Percentiles rank a stretch among this genome's conserved stretches.
These are phyloP conservation scores for Urostyla sp. DNA, from an alignment of 73 alveolate genomes.

Conservation along the genomic window DNA sequence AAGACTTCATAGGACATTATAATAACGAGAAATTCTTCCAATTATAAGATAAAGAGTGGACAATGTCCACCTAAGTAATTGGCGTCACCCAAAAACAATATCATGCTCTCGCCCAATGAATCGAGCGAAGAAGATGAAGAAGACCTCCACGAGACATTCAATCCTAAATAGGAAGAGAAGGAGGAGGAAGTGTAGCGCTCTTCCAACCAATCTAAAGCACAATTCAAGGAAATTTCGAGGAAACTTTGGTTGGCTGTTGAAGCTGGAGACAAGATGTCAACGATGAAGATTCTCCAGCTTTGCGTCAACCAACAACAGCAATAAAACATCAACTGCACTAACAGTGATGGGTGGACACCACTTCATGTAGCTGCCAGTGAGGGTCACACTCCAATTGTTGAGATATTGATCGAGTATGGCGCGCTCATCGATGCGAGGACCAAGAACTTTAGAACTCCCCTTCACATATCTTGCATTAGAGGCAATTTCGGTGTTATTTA, in stretches of 20 bases:
- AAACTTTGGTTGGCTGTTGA: slow-evolving; percentile 53
- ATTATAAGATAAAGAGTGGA: slow-evolving; percentile 14
- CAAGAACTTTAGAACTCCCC: slow-evolving; percentile 60
- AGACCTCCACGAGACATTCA: neutral
- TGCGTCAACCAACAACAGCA: neutral
- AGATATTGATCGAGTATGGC: slow-evolving; percentile 50
- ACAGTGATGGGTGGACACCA: slow-evolving; percentile 59
- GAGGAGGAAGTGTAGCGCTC: slow-evolving; percentile 14
- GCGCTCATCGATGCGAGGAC: slow-evolving; percentile 51
- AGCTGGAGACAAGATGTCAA: slow-evolving; percentile 34
- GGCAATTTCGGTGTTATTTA: slow-evolving; percentile 45
- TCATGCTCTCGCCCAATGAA: neutral
- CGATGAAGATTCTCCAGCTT: slow-evolving; percentile 10
- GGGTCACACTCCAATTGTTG: slow-evolving; percentile 48
- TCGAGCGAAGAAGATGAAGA: slow-evolving; percentile 25
- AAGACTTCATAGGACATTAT: neutral
- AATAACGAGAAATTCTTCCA: neutral
- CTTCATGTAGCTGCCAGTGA: slow-evolving; percentile 69
- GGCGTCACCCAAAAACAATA: slow-evolving; percentile 1
- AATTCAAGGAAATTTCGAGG: slow-evolving; percentile 32
- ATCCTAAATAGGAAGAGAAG: neutral
- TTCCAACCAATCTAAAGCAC: slow-evolving; percentile 14
- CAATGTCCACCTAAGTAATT: neutral
- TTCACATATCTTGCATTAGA: slow-evolving; percentile 63
- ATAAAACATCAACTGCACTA: slow-evolving; percentile 28